Evolutionary conservation across 1,284 basidiomycete species (phyloP).

Genomic region (Schizophyllum commune): DNA sequence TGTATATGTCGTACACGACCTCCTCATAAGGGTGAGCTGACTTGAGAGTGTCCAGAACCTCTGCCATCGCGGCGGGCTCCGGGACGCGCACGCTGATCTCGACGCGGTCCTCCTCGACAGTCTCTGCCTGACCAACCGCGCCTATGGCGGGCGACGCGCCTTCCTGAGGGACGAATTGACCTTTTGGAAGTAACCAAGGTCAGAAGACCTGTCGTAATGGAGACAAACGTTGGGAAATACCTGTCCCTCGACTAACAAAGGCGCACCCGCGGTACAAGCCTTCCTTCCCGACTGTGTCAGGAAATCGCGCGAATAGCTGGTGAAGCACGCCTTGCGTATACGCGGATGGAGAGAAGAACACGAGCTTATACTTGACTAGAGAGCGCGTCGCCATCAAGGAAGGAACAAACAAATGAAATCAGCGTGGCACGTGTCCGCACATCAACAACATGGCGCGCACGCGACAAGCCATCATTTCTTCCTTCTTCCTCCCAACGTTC

Average conservation of each 20-base stretch:
- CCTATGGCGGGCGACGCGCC: constrained; percentile 41
- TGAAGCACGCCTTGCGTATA: constrained; percentile 33
- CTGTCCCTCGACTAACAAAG: constrained; percentile 44
- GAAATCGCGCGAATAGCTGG: constrained; percentile 36
- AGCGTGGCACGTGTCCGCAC: too few relatives aligned
- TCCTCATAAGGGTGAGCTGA: constrained; percentile 55
- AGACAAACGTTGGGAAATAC: constrained; percentile 20
- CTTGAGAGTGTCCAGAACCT: constrained; percentile 32
- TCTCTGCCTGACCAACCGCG: constrained; percentile 31
- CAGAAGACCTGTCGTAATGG: constrained; percentile 1
- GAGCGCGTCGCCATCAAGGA: constrained; percentile 2
- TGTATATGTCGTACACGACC: constrained; percentile 50
- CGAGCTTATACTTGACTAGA: constrained; percentile 31
- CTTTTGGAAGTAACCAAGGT: constrained; percentile 17
- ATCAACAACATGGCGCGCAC: too few relatives aligned
- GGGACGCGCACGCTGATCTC: constrained; percentile 35
- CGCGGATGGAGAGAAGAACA: constrained; percentile 38
- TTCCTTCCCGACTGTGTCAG: constrained; percentile 38
- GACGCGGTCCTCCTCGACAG: constrained; percentile 46
- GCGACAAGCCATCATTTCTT: too few relatives aligned
- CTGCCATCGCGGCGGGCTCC: constrained; percentile 25
- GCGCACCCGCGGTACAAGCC: constrained; percentile 45
- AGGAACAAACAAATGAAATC: too few relatives aligned
- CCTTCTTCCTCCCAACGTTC: too few relatives aligned
- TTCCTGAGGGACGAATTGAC: constrained; percentile 37